Evolutionary conservation across 176 grass and related monocot genomes (phyloP), one percentile per base, ranked within the genome.

Genomic region (Bolboschoenus planiculmis): DNA sequence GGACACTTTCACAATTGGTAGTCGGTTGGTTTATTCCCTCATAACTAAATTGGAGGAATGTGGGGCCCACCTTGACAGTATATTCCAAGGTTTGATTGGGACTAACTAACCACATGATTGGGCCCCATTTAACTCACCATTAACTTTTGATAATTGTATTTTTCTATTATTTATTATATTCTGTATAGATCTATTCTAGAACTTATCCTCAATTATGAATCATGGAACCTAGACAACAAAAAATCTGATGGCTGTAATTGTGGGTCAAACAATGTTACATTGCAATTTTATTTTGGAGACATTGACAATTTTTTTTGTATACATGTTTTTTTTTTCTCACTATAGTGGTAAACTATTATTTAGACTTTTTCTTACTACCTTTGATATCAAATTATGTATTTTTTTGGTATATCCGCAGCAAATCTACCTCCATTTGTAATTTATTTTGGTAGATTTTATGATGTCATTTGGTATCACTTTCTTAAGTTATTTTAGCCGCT

Each of bases 21-120:
- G 24, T 34, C 13, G 47, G 24, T 78, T 78, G 15, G 33, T 78
- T 78, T n/a, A n/a, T n/a, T n/a, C n/a, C 27, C 31, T 79, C 29
- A 53, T 57, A 54, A 78, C 13, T 23, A n/a, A 47, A 75, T 75
- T 75, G 70, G 16, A 36, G 39, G 56, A 31, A 54, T 48, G 74
- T 51, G 74, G 75, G 76, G 54, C 47, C 76, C 50, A 58, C 27
- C 27, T 54, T 57, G 53, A 23, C 77, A 79, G 51, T 79, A 21
- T 53, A 77, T 46, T 24, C 43, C 20, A 54, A 48, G 23, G 23
- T 53, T 11, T 3, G 73, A 78, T 57, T 37, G 33, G 47, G 50
- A 79, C 77, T 37, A 57, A 79, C 77, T 79, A 79, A 27, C 77
- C 48, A 79, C 77, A 56, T 79, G 48, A 56, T 36, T 58, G 46